Evolutionary conservation across 495 filamentous ascomycete genomes (phyloP).

Genomic region (Echria macrotheca): DNA sequence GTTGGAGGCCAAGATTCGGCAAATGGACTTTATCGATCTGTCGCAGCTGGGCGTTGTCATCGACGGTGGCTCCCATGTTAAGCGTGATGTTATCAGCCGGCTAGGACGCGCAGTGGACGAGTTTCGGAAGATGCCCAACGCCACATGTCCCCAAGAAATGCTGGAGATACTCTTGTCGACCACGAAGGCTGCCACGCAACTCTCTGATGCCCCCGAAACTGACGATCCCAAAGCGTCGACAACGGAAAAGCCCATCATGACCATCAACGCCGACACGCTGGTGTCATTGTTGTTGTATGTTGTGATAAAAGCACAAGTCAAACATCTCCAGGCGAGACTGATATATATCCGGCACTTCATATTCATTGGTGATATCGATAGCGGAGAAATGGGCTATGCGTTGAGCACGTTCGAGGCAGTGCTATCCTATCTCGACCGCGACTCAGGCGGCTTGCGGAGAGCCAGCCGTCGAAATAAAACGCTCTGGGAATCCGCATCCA

Average conservation of each 20-base stretch:
- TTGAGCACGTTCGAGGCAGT: slow-evolving; percentile 96
- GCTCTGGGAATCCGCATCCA: slow-evolving; percentile 79
- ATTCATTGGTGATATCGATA: slow-evolving; percentile 95
- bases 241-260: slow-evolving; percentile 52
- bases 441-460: slow-evolving; percentile 72
- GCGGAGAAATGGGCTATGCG: slow-evolving; percentile 94
- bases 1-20: slow-evolving; percentile 79
- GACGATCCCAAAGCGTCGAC: slow-evolving; percentile 14
- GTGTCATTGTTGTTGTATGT: slow-evolving; percentile 90
- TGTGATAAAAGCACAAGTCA: slow-evolving; percentile 85
- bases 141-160: slow-evolving; percentile 92
- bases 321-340: slow-evolving; percentile 80
- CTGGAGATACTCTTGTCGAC: slow-evolving; percentile 81
- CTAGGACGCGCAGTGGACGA: slow-evolving; percentile 77
- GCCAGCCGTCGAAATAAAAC: slow-evolving; percentile 81
- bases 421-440: slow-evolving; percentile 78
- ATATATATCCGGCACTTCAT: slow-evolving; percentile 94
- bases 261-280: slow-evolving; percentile 91
- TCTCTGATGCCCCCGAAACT: slow-evolving; percentile 39
- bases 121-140: slow-evolving; percentile 79
- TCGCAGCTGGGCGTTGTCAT: slow-evolving; percentile 87
- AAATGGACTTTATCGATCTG: slow-evolving; percentile 91
- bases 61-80: slow-evolving; percentile 63
- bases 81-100: slow-evolving; percentile 64
- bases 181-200: slow-evolving; percentile 70